phyloP scores from a whole-genome alignment of 2,329 filamentous ascomycete genomes.

The Arthrobotrys entomopaga region DNA sequence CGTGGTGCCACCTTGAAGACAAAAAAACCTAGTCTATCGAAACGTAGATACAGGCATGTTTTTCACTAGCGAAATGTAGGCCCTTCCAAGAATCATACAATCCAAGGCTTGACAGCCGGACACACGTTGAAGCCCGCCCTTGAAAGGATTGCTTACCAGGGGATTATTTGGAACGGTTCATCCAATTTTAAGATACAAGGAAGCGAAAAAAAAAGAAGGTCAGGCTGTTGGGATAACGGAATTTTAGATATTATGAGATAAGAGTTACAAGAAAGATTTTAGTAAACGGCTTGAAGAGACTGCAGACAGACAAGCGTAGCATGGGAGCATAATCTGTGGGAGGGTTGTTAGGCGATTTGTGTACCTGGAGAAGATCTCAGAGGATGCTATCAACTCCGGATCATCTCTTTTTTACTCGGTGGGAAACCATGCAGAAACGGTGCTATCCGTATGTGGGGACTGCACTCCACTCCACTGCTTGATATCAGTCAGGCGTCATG shows the following conservation, averaged over 20 bases:
- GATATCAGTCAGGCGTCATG: conserved; percentile 26
- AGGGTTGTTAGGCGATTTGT: conserved; percentile 20
- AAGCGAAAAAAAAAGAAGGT: conserved; percentile 7
- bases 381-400: conserved; percentile 25
- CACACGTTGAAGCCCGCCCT: conserved; percentile 28
- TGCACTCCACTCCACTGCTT: conserved; percentile 14
- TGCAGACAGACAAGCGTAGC: conserved; percentile 4
- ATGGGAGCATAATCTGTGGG: background rate
- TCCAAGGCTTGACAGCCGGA: conserved; percentile 10
- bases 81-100: conserved; percentile 33
- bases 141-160: conserved; percentile 28
- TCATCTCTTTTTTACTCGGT: conserved; percentile 43
- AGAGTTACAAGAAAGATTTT: conserved; percentile 20
- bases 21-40: conserved; percentile 31
- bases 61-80: conserved; percentile 43
- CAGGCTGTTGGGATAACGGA: conserved; percentile 28
- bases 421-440: conserved; percentile 38
- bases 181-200: conserved; percentile 50
- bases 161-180: conserved; percentile 23
- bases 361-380: conserved; percentile 44
- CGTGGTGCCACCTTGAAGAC: conserved; percentile 45
- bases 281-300: conserved; percentile 33
- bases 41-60: conserved; percentile 37
- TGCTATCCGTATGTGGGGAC: conserved; percentile 46
- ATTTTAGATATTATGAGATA: conserved; percentile 31